Base-by-base conservation (phyloP, 2,329 filamentous ascomycete species). In the Ceratocystis alfenasii region DNA sequence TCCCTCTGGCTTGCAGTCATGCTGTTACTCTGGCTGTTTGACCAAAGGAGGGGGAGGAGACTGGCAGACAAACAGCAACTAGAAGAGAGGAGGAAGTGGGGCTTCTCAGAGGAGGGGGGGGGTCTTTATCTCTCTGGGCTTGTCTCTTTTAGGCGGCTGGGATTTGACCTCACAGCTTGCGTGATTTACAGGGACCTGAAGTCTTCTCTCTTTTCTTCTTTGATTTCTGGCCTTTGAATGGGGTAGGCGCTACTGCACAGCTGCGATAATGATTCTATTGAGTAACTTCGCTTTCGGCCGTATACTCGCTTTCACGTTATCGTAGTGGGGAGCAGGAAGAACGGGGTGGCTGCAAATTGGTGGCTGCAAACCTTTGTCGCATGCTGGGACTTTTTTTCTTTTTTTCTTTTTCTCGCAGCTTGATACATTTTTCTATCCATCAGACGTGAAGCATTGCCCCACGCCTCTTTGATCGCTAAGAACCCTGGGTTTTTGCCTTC, bases 131-230 rank as follows among this genome's bases (percentile, higher is more conserved):
- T 10, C 17, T 12, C 55, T 59, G 25, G 15, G 28, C 5, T 15
- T 57, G 8, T 53, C n/a, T 17, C 22, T 17, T 57, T 33, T n/a
- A 33, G 25, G 28, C 53, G 53, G 53, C 53, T 57, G 53, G 55
- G 55, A 36, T 36, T 15, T 59, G 12, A 59, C 28, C 22, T 59
- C 12, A 20, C 12, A 36, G 55, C 25, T 59, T 59, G 55, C 55
- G 55, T 59, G 28, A 59, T 33, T 59, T 59, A 59, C 28, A 59
- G 55, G 28, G 55, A 28, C 55, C 55, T 36, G 28, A n/a, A 36
- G 12, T 17, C 28, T 10, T 7, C 10, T 41, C 36, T 41, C 36
- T 41, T 15, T 41, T 41, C 36, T 12, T 41, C 36, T 41, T 41
- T 12, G 36, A 41, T 41, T 33, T 15, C n/a, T 20, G 6, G 55